Conservation (phyloP, 805 yeast species). For the Lachancea fermentati region DNA sequence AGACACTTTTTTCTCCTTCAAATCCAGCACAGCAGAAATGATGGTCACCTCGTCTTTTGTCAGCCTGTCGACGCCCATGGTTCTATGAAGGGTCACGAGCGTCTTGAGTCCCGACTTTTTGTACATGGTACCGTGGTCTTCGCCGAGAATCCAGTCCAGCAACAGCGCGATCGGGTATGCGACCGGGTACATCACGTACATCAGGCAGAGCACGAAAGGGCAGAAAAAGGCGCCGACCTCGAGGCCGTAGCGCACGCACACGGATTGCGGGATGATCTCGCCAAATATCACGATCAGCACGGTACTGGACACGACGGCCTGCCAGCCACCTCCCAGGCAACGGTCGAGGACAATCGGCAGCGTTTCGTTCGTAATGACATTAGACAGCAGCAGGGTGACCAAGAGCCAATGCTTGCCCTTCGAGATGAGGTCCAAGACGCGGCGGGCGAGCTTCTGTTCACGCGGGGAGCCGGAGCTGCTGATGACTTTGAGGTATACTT, state of each 20-base stretch:
- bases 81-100: constrained; percentile 83
- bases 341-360: constrained; percentile 90
- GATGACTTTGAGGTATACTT: constrained; percentile 85
- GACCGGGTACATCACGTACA: constrained; percentile 87
- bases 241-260: constrained; percentile 88
- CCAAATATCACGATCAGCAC: constrained; percentile 91
- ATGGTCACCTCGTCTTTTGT: constrained; percentile 95
- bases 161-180: constrained; percentile 86
- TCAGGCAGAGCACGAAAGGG: constrained; percentile 77
- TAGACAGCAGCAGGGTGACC: constrained; percentile 77
- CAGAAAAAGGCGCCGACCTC: constrained; percentile 86
- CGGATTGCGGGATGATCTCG: constrained; percentile 91
- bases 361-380: constrained; percentile 91
- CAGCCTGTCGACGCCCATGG: constrained; percentile 91
- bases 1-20: constrained; percentile 83
- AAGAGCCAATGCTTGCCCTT: constrained; percentile 95
- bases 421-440: constrained; percentile 65
- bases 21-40: constrained; percentile 86
- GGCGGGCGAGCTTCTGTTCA: constrained; percentile 64
- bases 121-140: constrained; percentile 93
- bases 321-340: constrained; percentile 95
- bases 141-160: constrained; percentile 79
- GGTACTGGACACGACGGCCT: constrained; percentile 92
- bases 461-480: constrained; percentile 72
- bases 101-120: constrained; percentile 91